These are phyloP conservation scores for Juncus inflexus DNA, from an alignment of 176 grass and related monocot genomes.

Conservation along the genomic window DNA sequence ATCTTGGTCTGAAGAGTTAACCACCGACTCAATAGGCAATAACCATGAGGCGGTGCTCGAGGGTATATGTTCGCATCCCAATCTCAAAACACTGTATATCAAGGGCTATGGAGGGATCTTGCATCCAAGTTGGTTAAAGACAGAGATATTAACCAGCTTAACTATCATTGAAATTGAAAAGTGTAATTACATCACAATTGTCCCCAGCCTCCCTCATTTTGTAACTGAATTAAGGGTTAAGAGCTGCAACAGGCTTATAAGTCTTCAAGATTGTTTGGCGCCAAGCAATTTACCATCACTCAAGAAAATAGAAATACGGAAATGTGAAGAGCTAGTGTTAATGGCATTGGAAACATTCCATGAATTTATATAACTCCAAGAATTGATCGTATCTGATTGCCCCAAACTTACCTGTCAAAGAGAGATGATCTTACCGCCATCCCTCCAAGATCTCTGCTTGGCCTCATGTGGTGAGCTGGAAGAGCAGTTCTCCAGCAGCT, in stretches of 20 bases:
- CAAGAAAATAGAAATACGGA: not conserved
- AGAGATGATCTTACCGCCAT: conserved; percentile 19
- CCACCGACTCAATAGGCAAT: too few relatives aligned
- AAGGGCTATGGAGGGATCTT: not conserved
- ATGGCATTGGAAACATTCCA: not conserved
- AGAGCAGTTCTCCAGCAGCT: not conserved
- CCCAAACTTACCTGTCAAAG: not conserved
- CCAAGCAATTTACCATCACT: conserved; percentile 5
- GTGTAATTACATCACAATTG: not conserved
- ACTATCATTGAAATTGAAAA: not conserved
- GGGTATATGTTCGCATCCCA: conserved; percentile 17
- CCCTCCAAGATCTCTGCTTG: conserved; percentile 1
- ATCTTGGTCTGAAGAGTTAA: not conserved
- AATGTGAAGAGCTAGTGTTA: not conserved
- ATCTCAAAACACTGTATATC: conserved; percentile 15
- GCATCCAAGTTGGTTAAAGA: conserved; percentile 6
- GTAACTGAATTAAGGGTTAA: not conserved
- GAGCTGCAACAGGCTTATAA: not conserved
- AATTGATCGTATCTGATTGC: not conserved
- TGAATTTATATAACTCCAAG: not conserved
- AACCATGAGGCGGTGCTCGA: conserved; percentile 8
- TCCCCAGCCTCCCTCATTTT: conserved; percentile 1
- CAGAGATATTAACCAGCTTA: not conserved
- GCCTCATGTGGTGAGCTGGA: conserved; percentile 3
- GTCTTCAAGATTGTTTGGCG: conserved; percentile 4